Conservation (phyloP, 1,284 basidiomycete genomes). For the Earliella scabrosa region DNA sequence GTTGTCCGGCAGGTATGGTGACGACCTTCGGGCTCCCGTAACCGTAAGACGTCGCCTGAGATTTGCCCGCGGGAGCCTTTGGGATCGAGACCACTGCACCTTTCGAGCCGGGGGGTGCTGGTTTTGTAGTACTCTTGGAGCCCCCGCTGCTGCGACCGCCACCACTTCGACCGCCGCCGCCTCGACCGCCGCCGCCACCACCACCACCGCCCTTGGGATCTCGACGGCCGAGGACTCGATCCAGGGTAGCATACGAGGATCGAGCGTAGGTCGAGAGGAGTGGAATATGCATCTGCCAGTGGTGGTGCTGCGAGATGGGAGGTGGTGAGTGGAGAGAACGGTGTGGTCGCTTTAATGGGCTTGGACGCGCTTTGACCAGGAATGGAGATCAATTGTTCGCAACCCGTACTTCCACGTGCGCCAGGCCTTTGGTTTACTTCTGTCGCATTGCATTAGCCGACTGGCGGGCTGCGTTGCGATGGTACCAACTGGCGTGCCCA, state of each 20-base stretch:
- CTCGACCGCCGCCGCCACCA: conserved; percentile 18
- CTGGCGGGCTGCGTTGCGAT: too few species aligned
- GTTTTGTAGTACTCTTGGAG: conserved; percentile 19
- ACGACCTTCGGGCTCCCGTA: conserved; percentile 38
- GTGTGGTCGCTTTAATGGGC: too few species aligned
- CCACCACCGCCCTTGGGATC: conserved; percentile 15
- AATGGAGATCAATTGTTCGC: too few species aligned
- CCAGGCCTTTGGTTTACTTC: too few species aligned
- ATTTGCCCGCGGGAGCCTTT: conserved; percentile 32
- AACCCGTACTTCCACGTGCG: too few species aligned
- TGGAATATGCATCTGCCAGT: neutral
- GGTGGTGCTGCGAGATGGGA: too few species aligned
- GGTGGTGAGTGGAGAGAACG: too few species aligned
- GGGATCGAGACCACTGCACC: conserved; percentile 32
- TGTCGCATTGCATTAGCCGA: too few species aligned
- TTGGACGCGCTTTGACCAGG: too few species aligned
- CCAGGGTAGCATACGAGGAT: neutral
- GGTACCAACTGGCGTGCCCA: too few species aligned
- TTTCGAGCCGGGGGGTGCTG: conserved; percentile 22
- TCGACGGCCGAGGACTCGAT: neutral
- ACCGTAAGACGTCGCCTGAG: conserved; percentile 40
- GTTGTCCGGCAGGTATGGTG: conserved; percentile 44
- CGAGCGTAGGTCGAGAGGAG: neutral
- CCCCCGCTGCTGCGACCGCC: conserved; percentile 21
- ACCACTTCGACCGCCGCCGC: conserved; percentile 20